Conservation (phyloP, 2,329 filamentous ascomycete species). For the Moelleriella libera region DNA sequence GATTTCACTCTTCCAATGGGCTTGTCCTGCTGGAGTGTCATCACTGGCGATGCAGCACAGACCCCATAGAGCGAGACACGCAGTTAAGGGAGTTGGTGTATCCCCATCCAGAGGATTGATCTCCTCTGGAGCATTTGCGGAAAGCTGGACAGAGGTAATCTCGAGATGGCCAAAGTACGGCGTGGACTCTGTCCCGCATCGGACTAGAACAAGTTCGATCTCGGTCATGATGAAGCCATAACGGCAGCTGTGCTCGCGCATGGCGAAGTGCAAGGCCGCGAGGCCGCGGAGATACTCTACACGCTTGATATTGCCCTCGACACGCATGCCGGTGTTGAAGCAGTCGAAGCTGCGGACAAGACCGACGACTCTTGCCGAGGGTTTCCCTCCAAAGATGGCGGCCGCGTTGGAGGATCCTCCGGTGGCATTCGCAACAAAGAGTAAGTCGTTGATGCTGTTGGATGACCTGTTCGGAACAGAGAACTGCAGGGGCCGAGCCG, state of each 20-base stretch:
- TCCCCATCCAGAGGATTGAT: conserved; percentile 23
- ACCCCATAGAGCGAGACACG: conserved; percentile 63
- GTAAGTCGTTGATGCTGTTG: conserved; percentile 31
- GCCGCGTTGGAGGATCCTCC: conserved; percentile 42
- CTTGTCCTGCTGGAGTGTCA: conserved; percentile 37
- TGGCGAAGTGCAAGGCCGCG: conserved; percentile 72
- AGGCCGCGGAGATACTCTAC: conserved; percentile 83
- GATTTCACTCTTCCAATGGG: conserved; percentile 55
- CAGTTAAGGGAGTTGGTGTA: conserved; percentile 43
- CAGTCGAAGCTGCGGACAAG: conserved; percentile 86
- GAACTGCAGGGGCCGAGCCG: conserved; percentile 46
- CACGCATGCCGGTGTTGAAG: conserved; percentile 91
- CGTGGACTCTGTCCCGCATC: conserved; percentile 55
- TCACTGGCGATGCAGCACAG: conserved; percentile 57
- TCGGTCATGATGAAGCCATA: conserved; percentile 96
- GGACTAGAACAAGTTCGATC: conserved; percentile 84
- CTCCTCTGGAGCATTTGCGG: conserved; percentile 19
- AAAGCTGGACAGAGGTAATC: conserved; percentile 47
- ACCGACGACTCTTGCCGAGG: conserved; percentile 51
- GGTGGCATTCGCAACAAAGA: conserved; percentile 51
- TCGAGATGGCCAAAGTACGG: conserved; percentile 88
- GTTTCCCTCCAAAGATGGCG: conserved; percentile 33
- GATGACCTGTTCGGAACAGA: conserved; percentile 22
- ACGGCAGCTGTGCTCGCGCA: conserved; percentile 85
- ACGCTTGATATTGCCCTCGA: conserved; percentile 69